Conservation (phyloP, 768 basidiomycete species). For the Solioccasus polychromus region DNA sequence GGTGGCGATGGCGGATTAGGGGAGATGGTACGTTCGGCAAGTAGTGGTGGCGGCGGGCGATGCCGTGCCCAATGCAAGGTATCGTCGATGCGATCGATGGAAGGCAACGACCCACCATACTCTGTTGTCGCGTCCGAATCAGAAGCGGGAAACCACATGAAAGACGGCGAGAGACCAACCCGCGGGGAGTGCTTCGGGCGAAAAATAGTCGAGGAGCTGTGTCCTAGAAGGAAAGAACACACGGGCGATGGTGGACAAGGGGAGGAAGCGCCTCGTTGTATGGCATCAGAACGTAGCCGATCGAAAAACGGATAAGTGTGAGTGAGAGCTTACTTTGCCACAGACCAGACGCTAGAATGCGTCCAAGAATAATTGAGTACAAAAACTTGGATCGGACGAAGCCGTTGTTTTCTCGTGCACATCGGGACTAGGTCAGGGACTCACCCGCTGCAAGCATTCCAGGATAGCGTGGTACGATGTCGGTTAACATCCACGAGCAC, state of each 20-base stretch:
- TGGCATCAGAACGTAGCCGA: slow-evolving; percentile 6
- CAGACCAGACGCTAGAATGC: slow-evolving; percentile 63
- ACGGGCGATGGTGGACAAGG: slow-evolving; percentile 54
- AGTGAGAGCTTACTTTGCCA: slow-evolving; percentile 54
- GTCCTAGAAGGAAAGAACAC: slow-evolving; percentile 62
- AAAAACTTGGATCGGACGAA: slow-evolving; percentile 49
- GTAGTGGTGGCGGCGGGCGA: slow-evolving; percentile 5
- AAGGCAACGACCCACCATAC: slow-evolving; percentile 61
- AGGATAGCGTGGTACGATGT: slow-evolving; percentile 68
- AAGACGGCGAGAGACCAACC: slow-evolving; percentile 22
- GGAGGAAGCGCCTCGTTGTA: slow-evolving; percentile 53
- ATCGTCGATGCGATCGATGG: slow-evolving; percentile 49
- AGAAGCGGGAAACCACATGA: background rate
- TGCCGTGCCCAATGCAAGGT: slow-evolving; percentile 33
- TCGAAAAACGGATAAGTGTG: slow-evolving; percentile 12
- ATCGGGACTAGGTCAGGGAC: slow-evolving; percentile 7
- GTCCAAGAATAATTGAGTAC: slow-evolving; percentile 74
- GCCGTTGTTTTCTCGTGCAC: background rate
- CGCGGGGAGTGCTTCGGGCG: slow-evolving; percentile 51
- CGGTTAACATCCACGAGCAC: slow-evolving; percentile 60
- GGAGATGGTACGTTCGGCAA: background rate
- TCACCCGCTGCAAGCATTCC: slow-evolving; percentile 74
- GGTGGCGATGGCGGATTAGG: background rate
- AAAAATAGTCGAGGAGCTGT: slow-evolving; percentile 56
- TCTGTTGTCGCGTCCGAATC: too few relatives aligned